Conservation (phyloP, 75 land plant genomes). For the Pinus albicaulis region DNA sequence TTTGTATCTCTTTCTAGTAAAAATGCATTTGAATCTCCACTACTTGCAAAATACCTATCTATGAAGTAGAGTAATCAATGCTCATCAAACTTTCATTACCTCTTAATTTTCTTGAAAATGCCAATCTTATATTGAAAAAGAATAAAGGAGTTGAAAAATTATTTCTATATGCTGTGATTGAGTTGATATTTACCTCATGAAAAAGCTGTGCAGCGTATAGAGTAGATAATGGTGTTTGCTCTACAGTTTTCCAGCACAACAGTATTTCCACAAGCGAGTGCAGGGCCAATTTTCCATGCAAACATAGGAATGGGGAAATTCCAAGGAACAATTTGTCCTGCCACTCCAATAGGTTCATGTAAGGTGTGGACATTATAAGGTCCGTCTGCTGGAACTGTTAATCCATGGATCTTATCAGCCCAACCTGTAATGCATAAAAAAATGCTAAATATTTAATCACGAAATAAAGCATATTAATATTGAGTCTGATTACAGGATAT, state of each 20-base stretch:
- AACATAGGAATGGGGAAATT: constrained; percentile 92
- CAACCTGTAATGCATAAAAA: constrained; percentile 50
- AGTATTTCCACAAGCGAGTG: constrained; percentile 73
- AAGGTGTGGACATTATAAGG: constrained; percentile 59
- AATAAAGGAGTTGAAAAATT: background rate
- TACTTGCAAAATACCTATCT: background rate
- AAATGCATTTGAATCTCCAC: too few relatives aligned
- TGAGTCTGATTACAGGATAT: too few relatives aligned
- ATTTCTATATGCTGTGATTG: background rate
- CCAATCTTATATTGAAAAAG: background rate
- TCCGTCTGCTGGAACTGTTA: constrained; percentile 74
- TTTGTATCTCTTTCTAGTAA: too few relatives aligned
- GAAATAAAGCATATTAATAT: too few relatives aligned
- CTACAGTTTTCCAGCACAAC: constrained; percentile 80
- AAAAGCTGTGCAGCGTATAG: constrained; percentile 54
- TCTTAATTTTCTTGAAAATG: background rate
- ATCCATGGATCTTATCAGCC: constrained; percentile 97
- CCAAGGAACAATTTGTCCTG: constrained; percentile 97
- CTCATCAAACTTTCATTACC: background rate
- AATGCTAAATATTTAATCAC: too few relatives aligned
- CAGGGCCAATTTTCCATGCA: constrained; percentile 82
- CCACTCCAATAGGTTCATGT: constrained; percentile 95
- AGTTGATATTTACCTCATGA: constrained; percentile 39
- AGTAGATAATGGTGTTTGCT: constrained; percentile 76
- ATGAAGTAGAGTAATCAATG: background rate